Evolutionary conservation across 2,329 filamentous ascomycete genomes (phyloP).

Genomic region (Trichoderma sp.): DNA sequence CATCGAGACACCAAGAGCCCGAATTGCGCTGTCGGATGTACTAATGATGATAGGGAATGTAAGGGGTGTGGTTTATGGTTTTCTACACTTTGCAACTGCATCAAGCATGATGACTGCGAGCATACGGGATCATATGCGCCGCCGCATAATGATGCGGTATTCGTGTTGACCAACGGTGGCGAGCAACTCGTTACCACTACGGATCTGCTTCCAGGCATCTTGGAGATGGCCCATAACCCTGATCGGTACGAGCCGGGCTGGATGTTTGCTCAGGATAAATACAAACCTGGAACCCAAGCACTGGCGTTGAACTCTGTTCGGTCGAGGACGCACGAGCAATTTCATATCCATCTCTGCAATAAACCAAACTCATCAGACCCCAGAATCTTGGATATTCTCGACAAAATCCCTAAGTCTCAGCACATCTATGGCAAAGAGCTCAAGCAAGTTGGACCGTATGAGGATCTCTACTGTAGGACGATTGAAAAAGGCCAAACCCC

Average conservation of each 20-base stretch:
- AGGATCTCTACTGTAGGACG: neutral
- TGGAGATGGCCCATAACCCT: neutral
- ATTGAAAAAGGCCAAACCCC: neutral
- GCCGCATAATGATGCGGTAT: neutral
- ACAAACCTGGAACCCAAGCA: neutral
- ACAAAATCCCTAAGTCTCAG: neutral
- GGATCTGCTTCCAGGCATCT: neutral
- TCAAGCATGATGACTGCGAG: neutral
- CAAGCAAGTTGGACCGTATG: neutral
- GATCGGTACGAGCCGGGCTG: neutral
- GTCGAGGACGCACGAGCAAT: neutral
- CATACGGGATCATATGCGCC: neutral
- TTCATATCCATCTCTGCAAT: slow-evolving; percentile 1
- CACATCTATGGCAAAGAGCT: neutral
- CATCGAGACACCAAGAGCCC: neutral
- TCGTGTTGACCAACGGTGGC: neutral
- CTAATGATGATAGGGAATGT: neutral
- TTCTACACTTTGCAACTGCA: neutral
- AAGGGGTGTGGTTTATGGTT: neutral
- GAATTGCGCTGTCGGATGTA: neutral
- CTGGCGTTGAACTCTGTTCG: slow-evolving; percentile 5
- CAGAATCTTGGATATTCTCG: neutral
- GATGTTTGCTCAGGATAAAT: neutral
- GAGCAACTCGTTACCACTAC: neutral
- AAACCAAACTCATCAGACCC: neutral